phyloP scores from a whole-genome alignment of 2,329 filamentous ascomycete genomes.

The Ophiostoma sp. region DNA sequence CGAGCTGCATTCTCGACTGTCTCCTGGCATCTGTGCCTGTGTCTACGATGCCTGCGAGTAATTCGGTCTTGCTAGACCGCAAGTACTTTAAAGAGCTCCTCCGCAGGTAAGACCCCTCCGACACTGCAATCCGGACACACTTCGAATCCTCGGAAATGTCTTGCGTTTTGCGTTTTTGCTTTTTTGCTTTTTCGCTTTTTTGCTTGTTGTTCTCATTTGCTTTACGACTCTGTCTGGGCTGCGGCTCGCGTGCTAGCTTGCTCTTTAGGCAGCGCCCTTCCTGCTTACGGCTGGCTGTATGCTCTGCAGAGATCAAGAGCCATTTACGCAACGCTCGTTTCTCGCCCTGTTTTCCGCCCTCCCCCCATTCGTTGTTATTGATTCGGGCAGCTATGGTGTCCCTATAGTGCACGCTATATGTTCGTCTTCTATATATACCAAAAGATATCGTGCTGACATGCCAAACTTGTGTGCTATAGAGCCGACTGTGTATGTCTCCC shows the following conservation, averaged over 20 bases:
- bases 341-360: background rate
- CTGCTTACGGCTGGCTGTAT: background rate
- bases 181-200: background rate
- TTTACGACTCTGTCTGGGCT: background rate
- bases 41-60: background rate
- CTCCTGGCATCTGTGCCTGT: background rate
- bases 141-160: background rate
- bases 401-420: background rate
- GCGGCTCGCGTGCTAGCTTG: background rate
- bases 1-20: background rate
- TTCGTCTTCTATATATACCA: background rate
- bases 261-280: background rate
- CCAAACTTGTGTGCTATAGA: background rate
- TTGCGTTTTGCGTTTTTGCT: background rate
- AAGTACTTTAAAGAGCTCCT: conserved; percentile 57
- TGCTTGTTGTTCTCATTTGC: background rate
- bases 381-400: background rate
- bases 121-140: too few species aligned
- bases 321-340: background rate
- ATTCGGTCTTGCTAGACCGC: conserved; percentile 53
- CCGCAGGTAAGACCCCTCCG: conserved; percentile 46
- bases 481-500: conserved; percentile 7
- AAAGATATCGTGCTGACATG: background rate
- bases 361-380: background rate
- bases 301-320: background rate